Evolutionary conservation across 805 yeast genomes (phyloP).

Genomic region (Metschnikowia aberdeeniae): DNA sequence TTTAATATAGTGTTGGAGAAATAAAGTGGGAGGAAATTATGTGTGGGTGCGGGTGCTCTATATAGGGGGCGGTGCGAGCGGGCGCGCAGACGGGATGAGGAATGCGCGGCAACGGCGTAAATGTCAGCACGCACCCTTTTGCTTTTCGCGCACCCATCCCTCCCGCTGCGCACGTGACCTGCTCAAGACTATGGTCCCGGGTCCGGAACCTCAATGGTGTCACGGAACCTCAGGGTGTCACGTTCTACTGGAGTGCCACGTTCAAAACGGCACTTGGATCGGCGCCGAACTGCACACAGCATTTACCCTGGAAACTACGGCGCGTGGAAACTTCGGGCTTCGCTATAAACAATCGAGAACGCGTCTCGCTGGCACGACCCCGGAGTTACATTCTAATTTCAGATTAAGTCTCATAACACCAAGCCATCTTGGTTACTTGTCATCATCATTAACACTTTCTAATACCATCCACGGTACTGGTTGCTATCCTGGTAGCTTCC

Average conservation of each 20-base stretch:
- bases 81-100: constrained; percentile 16
- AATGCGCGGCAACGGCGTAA: constrained; percentile 19
- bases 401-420: not conserved
- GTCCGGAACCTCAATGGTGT: too few relatives aligned
- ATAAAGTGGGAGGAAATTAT: constrained; percentile 15
- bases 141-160: constrained; percentile 4
- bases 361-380: not conserved
- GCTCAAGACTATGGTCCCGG: too few relatives aligned
- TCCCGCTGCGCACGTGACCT: not conserved
- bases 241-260: too few relatives aligned
- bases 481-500: constrained; percentile 41
- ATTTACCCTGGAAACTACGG: too few relatives aligned
- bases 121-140: constrained; percentile 10
- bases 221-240: too few relatives aligned
- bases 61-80: constrained; percentile 16
- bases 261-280: too few relatives aligned
- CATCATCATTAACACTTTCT: constrained; percentile 8
- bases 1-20: constrained; percentile 18
- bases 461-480: constrained; percentile 46
- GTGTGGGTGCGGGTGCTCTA: constrained; percentile 20
- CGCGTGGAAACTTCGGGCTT: constrained; percentile 1
- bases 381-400: not conserved
- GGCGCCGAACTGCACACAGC: too few relatives aligned
- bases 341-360: not conserved
- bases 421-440: not conserved